A percentile compares a stretch with the other conserved stretches of the same genome.
Evolutionary conservation across 1,139 yeast genomes (phyloP).

Genomic region (Oligophagozyma castellii): DNA sequence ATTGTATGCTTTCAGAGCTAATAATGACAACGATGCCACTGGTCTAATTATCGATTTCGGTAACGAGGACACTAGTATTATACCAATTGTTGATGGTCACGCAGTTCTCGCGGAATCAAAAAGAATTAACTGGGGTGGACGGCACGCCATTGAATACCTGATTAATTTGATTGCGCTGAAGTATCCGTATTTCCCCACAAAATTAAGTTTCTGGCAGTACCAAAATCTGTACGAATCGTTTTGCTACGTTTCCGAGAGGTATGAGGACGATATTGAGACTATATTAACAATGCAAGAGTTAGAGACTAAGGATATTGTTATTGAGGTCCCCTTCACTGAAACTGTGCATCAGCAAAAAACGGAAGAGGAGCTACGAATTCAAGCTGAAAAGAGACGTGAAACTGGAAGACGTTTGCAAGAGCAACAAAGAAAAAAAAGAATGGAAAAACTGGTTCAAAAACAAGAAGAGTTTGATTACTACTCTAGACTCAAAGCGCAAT

Average conservation of each 20-base stretch:
- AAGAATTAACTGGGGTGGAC: conserved; percentile 88
- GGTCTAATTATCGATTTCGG: conserved; percentile 79
- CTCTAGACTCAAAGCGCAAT: conserved; percentile 39
- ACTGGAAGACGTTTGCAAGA: conserved; percentile 84
- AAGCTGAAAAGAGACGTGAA: conserved; percentile 71
- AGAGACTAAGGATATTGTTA: conserved; percentile 53
- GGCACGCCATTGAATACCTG: conserved; percentile 52
- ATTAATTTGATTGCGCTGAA: conserved; percentile 56
- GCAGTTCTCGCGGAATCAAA: conserved; percentile 60
- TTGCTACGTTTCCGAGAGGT: conserved; percentile 65
- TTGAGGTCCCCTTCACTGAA: conserved; percentile 74
- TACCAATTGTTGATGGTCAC: conserved; percentile 61
- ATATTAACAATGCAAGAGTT: conserved; percentile 50
- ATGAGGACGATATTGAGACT: conserved; percentile 44
- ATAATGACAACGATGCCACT: conserved; percentile 28
- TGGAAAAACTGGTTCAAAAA: conserved; percentile 67
- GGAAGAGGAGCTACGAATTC: conserved; percentile 67
- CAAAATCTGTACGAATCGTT: conserved; percentile 57
- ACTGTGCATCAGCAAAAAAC: conserved; percentile 54
- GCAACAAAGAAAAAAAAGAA: conserved; percentile 75
- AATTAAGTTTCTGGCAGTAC: conserved; percentile 49
- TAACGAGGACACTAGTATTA: conserved; percentile 66
- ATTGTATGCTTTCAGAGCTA: conserved; percentile 56
- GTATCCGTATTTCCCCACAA: conserved; percentile 84
- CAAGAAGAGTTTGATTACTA: conserved; percentile 72